Evolutionary conservation across 768 basidiomycete genomes (phyloP).

Genomic region (Trametes punicea): DNA sequence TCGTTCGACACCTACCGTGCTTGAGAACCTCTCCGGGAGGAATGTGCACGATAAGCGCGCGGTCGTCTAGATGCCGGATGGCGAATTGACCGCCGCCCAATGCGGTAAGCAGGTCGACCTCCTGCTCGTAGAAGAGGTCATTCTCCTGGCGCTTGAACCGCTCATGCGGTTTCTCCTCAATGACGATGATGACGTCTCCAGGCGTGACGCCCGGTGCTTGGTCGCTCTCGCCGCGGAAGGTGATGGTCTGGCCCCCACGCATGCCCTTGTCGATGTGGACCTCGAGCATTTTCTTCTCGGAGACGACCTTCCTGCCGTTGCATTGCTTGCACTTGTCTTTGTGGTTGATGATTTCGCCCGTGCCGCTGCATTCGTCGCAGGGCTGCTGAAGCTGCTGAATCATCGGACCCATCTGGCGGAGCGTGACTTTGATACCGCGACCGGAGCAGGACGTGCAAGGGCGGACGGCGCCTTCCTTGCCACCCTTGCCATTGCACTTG

Average conservation of each 20-base stretch:
- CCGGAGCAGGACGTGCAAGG: conserved; percentile 76
- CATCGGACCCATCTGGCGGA: conserved; percentile 99
- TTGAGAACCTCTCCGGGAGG: conserved; percentile 90
- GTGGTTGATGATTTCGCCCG: conserved; percentile 91
- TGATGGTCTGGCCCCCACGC: conserved; percentile 90
- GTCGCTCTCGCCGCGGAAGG: conserved; percentile 87
- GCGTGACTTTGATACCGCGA: conserved; percentile 84
- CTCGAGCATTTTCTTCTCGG: conserved; percentile 96
- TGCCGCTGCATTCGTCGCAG: conserved; percentile 90
- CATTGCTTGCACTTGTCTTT: conserved; percentile 92
- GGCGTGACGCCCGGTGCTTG: conserved; percentile 86
- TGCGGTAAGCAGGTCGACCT: conserved; percentile 90
- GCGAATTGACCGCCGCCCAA: conserved; percentile 88
- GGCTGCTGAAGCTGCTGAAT: conserved; percentile 97
- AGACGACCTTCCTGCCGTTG: conserved; percentile 91
- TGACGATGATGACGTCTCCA: conserved; percentile 91
- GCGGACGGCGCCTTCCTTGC: conserved; percentile 94
- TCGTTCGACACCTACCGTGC: conserved; percentile 60
- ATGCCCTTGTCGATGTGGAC: conserved; percentile 98
- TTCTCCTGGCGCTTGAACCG: conserved; percentile 86
- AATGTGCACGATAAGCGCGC: conserved; percentile 78
- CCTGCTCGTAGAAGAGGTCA: conserved; percentile 82
- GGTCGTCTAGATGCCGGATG: conserved; percentile 93
- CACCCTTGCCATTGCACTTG: conserved; percentile 95
- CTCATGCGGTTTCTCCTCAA: conserved; percentile 91